Conservation (phyloP, 108 stramenopile species). For the Nitzschia putrida region DNA sequence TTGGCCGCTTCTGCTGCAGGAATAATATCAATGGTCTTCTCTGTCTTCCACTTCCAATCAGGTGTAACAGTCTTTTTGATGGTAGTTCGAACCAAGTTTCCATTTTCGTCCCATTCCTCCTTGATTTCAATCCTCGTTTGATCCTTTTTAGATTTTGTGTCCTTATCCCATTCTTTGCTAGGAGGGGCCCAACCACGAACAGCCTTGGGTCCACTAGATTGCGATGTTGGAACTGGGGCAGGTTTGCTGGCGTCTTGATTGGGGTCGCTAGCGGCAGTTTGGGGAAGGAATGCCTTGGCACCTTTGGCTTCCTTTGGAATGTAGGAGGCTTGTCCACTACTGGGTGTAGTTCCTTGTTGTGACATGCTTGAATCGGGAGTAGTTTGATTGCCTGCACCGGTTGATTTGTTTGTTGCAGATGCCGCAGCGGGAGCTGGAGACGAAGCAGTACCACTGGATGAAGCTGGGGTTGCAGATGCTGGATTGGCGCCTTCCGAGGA, state of each 20-base stretch:
- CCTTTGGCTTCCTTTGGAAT: constrained; percentile 20
- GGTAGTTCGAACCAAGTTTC: constrained; percentile 37
- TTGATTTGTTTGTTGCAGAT: background rate
- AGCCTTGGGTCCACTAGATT: constrained; percentile 21
- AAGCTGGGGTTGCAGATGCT: background rate
- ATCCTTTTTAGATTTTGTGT: constrained; percentile 15
- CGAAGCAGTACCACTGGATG: background rate
- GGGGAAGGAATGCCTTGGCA: constrained; percentile 19
- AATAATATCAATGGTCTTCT: constrained; percentile 29
- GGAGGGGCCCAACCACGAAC: constrained; percentile 37
- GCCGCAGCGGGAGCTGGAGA: constrained; percentile 3
- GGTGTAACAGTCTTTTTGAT: constrained; percentile 36
- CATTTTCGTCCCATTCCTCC: constrained; percentile 47
- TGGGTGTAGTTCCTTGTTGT: too few relatives aligned
- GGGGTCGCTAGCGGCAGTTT: background rate
- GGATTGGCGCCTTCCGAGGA: constrained; percentile 6
- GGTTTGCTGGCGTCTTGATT: background rate
- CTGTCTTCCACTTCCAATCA: constrained; percentile 35
- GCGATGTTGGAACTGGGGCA: constrained; percentile 30
- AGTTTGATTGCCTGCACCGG: background rate
- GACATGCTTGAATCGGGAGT: background rate
- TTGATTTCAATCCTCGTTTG: constrained; percentile 34
- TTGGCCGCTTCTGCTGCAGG: constrained; percentile 41
- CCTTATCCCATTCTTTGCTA: constrained; percentile 34
- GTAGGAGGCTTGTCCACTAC: constrained; percentile 14